A percentile compares a stretch with the other conserved stretches of the same genome.
These are phyloP conservation scores for Juglanconis oblonga DNA, from an alignment of 2,329 filamentous ascomycete genomes.

Conservation along the genomic window DNA sequence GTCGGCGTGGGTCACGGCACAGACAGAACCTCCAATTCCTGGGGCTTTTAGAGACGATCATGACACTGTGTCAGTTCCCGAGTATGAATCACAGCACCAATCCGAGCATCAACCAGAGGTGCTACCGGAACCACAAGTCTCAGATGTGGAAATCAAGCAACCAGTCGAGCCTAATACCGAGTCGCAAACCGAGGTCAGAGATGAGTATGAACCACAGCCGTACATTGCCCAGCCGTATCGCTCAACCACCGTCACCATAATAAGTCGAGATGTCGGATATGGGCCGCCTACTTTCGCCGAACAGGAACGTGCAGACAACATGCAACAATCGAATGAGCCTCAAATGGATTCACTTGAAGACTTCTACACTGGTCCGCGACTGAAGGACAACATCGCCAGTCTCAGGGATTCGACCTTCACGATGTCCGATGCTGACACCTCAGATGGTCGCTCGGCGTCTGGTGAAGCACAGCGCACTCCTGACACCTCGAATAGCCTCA, in stretches of 20 bases:
- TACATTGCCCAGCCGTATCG: slow-evolving; percentile 33
- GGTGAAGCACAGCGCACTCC: slow-evolving; percentile 29
- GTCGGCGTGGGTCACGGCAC: slow-evolving; percentile 23
- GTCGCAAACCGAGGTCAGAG: slow-evolving; percentile 1
- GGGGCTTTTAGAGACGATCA: slow-evolving; percentile 31
- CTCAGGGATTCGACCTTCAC: slow-evolving; percentile 32
- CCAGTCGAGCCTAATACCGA: background rate
- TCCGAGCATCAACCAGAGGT: slow-evolving; percentile 15
- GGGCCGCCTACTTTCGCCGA: slow-evolving; percentile 20
- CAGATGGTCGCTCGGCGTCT: slow-evolving; percentile 26
- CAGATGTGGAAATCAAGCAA: slow-evolving; percentile 1
- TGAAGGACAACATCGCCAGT: slow-evolving; percentile 31
- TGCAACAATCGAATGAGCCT: slow-evolving; percentile 10
- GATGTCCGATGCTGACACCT: slow-evolving; percentile 27
- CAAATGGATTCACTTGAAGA: slow-evolving; percentile 28
- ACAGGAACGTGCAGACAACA: slow-evolving; percentile 14
- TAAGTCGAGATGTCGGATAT: slow-evolving; percentile 44
- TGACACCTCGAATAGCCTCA: slow-evolving; percentile 43
- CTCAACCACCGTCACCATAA: slow-evolving; percentile 48
- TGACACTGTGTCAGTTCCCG: slow-evolving; percentile 5
- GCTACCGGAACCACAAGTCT: slow-evolving; percentile 7
- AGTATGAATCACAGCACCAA: slow-evolving; percentile 7
- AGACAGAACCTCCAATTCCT: slow-evolving; percentile 24
- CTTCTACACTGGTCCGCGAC: slow-evolving; percentile 29
- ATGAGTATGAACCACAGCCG: slow-evolving; percentile 38